Conservation (phyloP, 129 eudicot species). For the Gnaphalium uliginosum region DNA sequence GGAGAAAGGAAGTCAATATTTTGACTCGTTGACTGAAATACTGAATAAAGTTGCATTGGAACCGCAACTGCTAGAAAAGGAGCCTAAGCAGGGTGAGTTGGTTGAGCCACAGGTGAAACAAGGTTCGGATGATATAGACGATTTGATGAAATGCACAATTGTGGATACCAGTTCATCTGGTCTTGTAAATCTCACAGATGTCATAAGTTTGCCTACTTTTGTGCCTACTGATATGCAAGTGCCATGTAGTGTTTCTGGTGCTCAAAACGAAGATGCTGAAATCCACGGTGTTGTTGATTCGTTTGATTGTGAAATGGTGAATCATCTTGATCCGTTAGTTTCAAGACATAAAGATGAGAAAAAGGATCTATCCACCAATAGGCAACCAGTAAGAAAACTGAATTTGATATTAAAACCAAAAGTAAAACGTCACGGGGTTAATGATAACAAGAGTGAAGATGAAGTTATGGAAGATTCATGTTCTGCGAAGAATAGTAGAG, state of each 20-base stretch:
- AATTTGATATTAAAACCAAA: constrained; percentile 10
- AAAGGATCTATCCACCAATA: not conserved
- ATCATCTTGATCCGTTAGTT: not conserved
- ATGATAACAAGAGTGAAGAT: constrained; percentile 10
- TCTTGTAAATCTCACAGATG: constrained; percentile 33
- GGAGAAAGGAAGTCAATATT: not conserved
- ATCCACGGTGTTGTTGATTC: not conserved
- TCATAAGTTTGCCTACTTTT: constrained; percentile 16
- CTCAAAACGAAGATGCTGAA: not conserved
- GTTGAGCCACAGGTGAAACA: not conserved
- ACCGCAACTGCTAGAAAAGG: constrained; percentile 41
- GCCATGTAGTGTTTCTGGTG: not conserved
- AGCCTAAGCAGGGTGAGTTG: constrained; percentile 19
- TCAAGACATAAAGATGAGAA: not conserved
- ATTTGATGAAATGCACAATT: constrained; percentile 31
- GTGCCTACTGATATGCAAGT: constrained; percentile 12
- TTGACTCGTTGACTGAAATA: constrained; percentile 53
- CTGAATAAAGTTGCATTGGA: constrained; percentile 55
- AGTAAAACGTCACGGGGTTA: not conserved
- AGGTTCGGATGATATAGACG: constrained; percentile 13
- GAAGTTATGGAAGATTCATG: not conserved
- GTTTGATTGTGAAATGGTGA: not conserved
- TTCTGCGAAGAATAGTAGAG: not conserved
- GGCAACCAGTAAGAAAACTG: constrained; percentile 15
- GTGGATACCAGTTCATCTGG: constrained; percentile 10